phyloP scores from a whole-genome alignment of 148 eudicot species.

The Limonium bicolor region DNA sequence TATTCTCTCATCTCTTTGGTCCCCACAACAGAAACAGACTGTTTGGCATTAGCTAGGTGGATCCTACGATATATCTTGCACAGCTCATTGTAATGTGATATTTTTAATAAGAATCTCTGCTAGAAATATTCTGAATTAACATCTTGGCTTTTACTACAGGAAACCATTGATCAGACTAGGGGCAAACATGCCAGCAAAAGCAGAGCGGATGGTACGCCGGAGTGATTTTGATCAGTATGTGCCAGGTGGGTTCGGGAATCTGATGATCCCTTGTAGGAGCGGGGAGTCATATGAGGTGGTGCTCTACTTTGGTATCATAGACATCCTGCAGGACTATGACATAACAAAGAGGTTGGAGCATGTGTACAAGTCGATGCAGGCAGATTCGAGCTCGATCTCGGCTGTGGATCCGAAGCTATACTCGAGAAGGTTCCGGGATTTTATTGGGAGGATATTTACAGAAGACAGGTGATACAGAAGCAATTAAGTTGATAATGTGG shows the following conservation, averaged over 20 bases:
- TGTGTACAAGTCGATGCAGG: slow-evolving; percentile 89
- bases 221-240: slow-evolving; percentile 69
- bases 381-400: slow-evolving; percentile 76
- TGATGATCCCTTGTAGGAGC: slow-evolving; percentile 28
- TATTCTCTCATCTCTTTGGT: background rate
- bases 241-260: slow-evolving; percentile 37
- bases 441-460: slow-evolving; percentile 61
- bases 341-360: slow-evolving; percentile 87
- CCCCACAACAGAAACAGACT: no score
- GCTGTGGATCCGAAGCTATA: slow-evolving; percentile 94
- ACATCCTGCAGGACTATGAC: slow-evolving; percentile 84
- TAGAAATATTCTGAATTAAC: background rate
- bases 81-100: background rate
- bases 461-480: slow-evolving; percentile 71
- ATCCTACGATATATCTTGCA: no score
- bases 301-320: slow-evolving; percentile 82
- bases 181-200: slow-evolving; percentile 91
- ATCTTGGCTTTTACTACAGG: slow-evolving; percentile 19
- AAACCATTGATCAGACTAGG: slow-evolving; percentile 77
- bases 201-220: slow-evolving; percentile 50
- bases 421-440: slow-evolving; percentile 80
- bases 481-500: no score
- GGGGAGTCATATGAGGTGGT: slow-evolving; percentile 61
- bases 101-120: background rate
- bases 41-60: no score